phyloP scores from a whole-genome alignment of 1,139 yeast genomes.

The Petasospora rhodanensis region DNA sequence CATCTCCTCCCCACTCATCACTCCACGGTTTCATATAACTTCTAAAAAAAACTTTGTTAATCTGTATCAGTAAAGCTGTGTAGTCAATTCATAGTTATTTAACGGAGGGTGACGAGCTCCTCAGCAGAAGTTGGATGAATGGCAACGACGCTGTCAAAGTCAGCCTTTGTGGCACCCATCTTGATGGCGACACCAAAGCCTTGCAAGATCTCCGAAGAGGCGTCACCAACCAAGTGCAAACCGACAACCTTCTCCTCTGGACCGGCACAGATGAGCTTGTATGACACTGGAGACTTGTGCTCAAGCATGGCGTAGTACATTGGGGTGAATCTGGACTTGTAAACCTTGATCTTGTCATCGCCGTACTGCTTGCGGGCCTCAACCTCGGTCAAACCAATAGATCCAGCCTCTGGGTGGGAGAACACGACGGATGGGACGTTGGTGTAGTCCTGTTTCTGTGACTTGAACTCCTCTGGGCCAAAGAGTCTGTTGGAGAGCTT shows the following conservation, averaged over 20 bases:
- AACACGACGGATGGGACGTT: constrained; percentile 91
- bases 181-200: constrained; percentile 97
- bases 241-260: constrained; percentile 92
- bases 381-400: constrained; percentile 79
- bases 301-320: constrained; percentile 93
- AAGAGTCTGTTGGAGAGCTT: constrained; percentile 85
- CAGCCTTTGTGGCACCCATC: constrained; percentile 97
- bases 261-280: constrained; percentile 78
- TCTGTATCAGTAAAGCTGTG: too few relatives aligned
- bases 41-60: too few relatives aligned
- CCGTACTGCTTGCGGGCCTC: constrained; percentile 80
- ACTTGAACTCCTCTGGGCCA: constrained; percentile 66
- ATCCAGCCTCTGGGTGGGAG: constrained; percentile 96
- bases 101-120: constrained; percentile 77
- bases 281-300: constrained; percentile 81
- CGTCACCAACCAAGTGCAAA: constrained; percentile 86
- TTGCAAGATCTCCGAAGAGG: constrained; percentile 87
- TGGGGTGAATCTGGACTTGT: constrained; percentile 77
- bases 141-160: constrained; percentile 93
- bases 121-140: constrained; percentile 98
- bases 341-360: constrained; percentile 71
- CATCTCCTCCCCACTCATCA: too few relatives aligned
- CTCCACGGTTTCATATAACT: too few relatives aligned
- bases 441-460: constrained; percentile 72
- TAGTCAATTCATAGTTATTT: too few relatives aligned